Percentiles rank a stretch among this genome's conserved stretches.
Evolutionary conservation across 192 early-diverging fungal genomes (phyloP).

Genomic region (Geranomyces variabilis): DNA sequence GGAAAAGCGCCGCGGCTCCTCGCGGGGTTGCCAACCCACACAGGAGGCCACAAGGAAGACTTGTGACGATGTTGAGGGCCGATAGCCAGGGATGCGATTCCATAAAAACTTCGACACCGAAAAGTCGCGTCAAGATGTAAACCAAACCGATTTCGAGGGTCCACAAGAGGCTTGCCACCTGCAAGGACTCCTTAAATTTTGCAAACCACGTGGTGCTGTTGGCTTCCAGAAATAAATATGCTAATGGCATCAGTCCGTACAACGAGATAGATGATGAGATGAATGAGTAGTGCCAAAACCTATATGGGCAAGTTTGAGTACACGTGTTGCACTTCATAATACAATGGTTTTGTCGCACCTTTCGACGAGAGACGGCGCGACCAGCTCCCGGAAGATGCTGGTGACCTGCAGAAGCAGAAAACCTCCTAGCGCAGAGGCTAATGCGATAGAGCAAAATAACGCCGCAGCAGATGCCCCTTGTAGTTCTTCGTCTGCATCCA

Average conservation of each 20-base stretch:
- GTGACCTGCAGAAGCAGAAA: constrained; percentile 22
- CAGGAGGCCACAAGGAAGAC: constrained; percentile 21
- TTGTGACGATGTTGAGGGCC: constrained; percentile 33
- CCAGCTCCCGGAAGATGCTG: background rate
- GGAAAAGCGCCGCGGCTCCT: constrained; percentile 18
- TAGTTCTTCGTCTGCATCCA: constrained; percentile 21
- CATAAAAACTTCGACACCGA: constrained; percentile 28
- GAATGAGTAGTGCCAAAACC: constrained; percentile 32
- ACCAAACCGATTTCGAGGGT: constrained; percentile 23
- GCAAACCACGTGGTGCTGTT: constrained; percentile 25
- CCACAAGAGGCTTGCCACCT: constrained; percentile 25
- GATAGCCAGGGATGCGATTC: constrained; percentile 31
- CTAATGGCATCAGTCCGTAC: constrained; percentile 35
- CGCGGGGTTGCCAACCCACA: constrained; percentile 20
- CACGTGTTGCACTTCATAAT: too few species aligned
- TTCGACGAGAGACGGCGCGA: constrained; percentile 13
- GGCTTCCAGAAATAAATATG: constrained; percentile 35
- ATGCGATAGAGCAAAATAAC: constrained; percentile 26
- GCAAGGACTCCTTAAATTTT: constrained; percentile 29
- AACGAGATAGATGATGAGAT: constrained; percentile 21
- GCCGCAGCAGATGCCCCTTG: constrained; percentile 3
- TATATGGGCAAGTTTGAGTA: background rate
- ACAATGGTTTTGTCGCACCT: background rate
- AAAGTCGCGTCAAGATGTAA: constrained; percentile 13
- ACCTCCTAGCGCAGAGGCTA: constrained; percentile 13